Evolutionary conservation across 1,284 basidiomycete species (phyloP).

Genomic region (Rhizoctonia solani): DNA sequence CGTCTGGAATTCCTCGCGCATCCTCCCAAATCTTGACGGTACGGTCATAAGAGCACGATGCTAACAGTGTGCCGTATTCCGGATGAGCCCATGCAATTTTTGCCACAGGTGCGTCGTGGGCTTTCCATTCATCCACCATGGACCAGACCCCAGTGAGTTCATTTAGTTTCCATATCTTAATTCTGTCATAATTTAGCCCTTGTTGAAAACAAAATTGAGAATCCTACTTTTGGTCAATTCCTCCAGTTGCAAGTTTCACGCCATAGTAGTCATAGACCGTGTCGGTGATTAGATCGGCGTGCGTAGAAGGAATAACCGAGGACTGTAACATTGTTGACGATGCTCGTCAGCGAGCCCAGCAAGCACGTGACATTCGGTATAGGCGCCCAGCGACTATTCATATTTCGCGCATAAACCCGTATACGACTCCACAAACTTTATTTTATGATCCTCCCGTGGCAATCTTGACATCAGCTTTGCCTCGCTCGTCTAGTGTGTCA

Average conservation of each 20-base stretch:
- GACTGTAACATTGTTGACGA: conserved; percentile 40
- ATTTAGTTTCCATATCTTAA: conserved; percentile 81
- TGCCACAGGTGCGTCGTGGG: conserved; percentile 84
- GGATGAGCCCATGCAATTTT: conserved; percentile 88
- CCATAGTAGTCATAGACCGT: conserved; percentile 90
- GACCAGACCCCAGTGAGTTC: conserved; percentile 71
- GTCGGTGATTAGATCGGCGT: conserved; percentile 80
- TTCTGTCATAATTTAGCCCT: conserved; percentile 51
- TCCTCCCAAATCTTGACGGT: conserved; percentile 92
- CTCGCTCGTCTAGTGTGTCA: too few species aligned
- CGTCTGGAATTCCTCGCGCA: conserved; percentile 45
- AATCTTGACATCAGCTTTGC: too few species aligned
- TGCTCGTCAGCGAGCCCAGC: conserved; percentile 11
- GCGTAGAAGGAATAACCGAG: conserved; percentile 54
- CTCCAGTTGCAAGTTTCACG: conserved; percentile 72
- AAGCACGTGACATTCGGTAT: background rate
- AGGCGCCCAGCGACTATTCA: background rate
- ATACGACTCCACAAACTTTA: too few species aligned
- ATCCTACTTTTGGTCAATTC: conserved; percentile 72
- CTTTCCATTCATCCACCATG: conserved; percentile 87
- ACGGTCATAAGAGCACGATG: conserved; percentile 84
- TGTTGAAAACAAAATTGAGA: conserved; percentile 36
- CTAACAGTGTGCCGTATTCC: conserved; percentile 82
- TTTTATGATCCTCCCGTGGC: too few species aligned
- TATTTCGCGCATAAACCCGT: too few species aligned